Evolutionary conservation across 2,329 filamentous ascomycete genomes (phyloP), one percentile per base, ranked within the genome.

Genomic region (Penicillium corylophilum): DNA sequence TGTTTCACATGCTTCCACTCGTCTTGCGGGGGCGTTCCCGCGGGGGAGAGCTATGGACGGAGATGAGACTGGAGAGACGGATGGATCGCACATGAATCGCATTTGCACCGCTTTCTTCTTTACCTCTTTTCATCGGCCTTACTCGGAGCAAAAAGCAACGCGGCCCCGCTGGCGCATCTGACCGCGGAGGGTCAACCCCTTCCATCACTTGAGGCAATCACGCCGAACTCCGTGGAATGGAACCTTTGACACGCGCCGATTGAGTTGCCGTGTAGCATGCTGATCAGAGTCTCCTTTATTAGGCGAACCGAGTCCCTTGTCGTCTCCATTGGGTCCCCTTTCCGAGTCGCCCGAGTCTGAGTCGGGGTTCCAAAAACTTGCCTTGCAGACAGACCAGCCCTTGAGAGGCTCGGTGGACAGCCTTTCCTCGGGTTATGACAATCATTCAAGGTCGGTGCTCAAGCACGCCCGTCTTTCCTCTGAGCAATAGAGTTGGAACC

Each of bases 361-460:
- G 46, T 55, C 63, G 45, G 64, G 62, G 44, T 63, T 80, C 46
- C 78, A 71, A 78, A 80, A 75, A 57, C 71, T 81, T 60, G 72
- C 71, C 31, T 63, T 68, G 48, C 71, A 73, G 69, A 72, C 81
- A 45, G 83, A 86, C 60, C 83, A 80, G 57, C 78, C 80, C 60
- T 79, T 85, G 69, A 86, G 88, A 55, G 86, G 90, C 73, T 93
- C 90, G 45, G 85, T 92, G 66, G 90, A 94, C 71, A 85, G 84
- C 51, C 82, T 85, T 46, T 79, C 81, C 59, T 73, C 77, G 63
- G 87, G 89, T 61, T 83, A 84, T 74, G 89, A 92, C 70, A 77
- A 82, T 64, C 77, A 90, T 72, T 80, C 87, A 73, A 91, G 88
- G 89, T 94, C 73, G 71, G 84, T 42, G 38, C 46, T 46, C 43